Evolutionary conservation across 2,329 filamentous ascomycete genomes (phyloP), one percentile per base, ranked within the genome.

Genomic region (Neonectria sp.): DNA sequence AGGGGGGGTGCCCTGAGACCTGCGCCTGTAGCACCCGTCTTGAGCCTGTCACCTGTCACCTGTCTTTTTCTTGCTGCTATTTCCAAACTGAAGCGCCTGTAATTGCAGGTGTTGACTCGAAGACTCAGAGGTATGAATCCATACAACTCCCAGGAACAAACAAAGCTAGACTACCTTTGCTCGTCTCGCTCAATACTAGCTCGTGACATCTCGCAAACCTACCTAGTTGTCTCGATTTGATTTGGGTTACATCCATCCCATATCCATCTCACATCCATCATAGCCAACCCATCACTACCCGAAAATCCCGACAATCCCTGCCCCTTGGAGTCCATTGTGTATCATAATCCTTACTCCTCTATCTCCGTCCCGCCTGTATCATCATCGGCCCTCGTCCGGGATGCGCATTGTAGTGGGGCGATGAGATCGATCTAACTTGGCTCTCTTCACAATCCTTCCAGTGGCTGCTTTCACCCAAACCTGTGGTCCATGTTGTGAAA

Each of bases 301-400:
- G 27, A 27, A 33, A 17, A 33, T 33, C 4, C 17, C 17, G 24
- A 29, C 24, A 12, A 53, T 9, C 4, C 3, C 17, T n/a, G 8
- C 29, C 29, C 29, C 27, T 51, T 31, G 27, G 29, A 11, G 4
- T 21, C n/a, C 49, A 45, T 35, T 40, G 35, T 48, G 27, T 55
- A 61, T 55, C 58, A 55, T 61, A 29, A 55, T 24, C 49, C 33
- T 35, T 35, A 46, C 59, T 55, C 24, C 29, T 11, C n/a, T 7
- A 8, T 55, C 40, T 37, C 35, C 17, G 15, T 9, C 40, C 59
- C 46, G 21, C 21, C 37, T 55, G 31, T 55, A 37, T 49, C 51
- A 29, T 29, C 58, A 35, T 35, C 33, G 33, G 11, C 33, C 53
- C 40, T 25, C 12, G 5, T 51, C 59, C 31, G 17, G 25, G 15